phyloP scores from a whole-genome alignment of 2,329 filamentous ascomycete genomes.

The Neofusicoccum sp. region DNA sequence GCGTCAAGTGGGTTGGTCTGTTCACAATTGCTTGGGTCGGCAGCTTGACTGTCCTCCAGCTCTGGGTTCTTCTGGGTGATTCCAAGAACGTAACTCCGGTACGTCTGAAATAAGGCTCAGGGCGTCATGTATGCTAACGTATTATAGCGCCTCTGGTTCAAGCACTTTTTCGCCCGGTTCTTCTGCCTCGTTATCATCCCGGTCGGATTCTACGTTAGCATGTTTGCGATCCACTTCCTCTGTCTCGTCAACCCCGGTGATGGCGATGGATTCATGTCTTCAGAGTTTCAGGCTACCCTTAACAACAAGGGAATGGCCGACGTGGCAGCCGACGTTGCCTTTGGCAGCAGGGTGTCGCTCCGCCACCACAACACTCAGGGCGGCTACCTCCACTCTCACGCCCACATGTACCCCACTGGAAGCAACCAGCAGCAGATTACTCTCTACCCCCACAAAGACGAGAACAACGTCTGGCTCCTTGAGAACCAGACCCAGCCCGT shows the following conservation, averaged over 20 bases:
- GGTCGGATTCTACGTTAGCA: slow-evolving; percentile 86
- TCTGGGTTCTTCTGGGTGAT: slow-evolving; percentile 95
- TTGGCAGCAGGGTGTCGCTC: slow-evolving; percentile 82
- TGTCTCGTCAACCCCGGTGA: slow-evolving; percentile 94
- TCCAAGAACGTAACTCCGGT: slow-evolving; percentile 79
- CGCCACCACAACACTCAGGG: slow-evolving; percentile 97
- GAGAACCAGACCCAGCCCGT: slow-evolving; percentile 97
- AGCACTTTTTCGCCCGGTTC: slow-evolving; percentile 87
- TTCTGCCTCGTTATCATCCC: slow-evolving; percentile 94
- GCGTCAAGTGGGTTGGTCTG: slow-evolving; percentile 98
- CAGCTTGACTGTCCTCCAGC: slow-evolving; percentile 82
- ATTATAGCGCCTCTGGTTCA: slow-evolving; percentile 74
- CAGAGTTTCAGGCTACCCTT: slow-evolving; percentile 95
- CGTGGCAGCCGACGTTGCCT: slow-evolving; percentile 86
- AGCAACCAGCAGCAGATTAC: slow-evolving; percentile 99
- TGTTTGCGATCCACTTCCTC: slow-evolving; percentile 96
- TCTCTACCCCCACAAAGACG: slow-evolving; percentile 97
- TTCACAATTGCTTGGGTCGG: slow-evolving; percentile 99
- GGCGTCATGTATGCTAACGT: not conserved
- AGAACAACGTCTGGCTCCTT: slow-evolving; percentile 92
- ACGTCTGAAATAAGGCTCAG: slow-evolving; percentile 37
- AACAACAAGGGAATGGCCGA: slow-evolving; percentile 97
- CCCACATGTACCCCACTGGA: slow-evolving; percentile 95
- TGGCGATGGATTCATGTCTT: slow-evolving; percentile 99
- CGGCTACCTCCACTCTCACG: slow-evolving; percentile 95